Conservation (phyloP, 345 rosid genomes). For the Citrus glauca region DNA sequence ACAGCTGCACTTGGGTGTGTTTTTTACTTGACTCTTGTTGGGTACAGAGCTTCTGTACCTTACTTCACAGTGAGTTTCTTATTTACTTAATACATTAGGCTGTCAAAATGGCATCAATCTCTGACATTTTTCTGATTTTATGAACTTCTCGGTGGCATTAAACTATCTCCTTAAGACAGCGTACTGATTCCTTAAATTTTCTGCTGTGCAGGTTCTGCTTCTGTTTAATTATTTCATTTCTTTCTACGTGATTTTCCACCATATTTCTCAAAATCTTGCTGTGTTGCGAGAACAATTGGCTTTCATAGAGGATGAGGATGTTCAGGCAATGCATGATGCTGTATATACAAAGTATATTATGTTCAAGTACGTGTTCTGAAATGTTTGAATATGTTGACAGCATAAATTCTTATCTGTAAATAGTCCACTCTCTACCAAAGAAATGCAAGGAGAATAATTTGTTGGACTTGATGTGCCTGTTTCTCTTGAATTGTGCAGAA, state of each 20-base stretch:
- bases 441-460: not conserved
- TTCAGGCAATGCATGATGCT: slow-evolving; percentile 79
- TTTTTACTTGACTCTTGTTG: slow-evolving; percentile 84
- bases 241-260: slow-evolving; percentile 79
- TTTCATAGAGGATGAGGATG: slow-evolving; percentile 78
- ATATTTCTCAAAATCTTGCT: slow-evolving; percentile 67
- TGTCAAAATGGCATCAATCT: not conserved
- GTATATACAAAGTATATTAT: slow-evolving; percentile 69
- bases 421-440: not conserved
- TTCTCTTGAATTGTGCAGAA: slow-evolving; percentile 42
- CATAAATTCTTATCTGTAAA: not conserved
- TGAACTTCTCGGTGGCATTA: not conserved
- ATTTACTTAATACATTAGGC: not conserved
- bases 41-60: slow-evolving; percentile 92
- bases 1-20: slow-evolving; percentile 82
- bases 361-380: slow-evolving; percentile 64
- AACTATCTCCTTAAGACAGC: not conserved
- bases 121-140: slow-evolving; percentile 1
- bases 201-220: slow-evolving; percentile 59
- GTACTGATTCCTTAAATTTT: slow-evolving; percentile 6
- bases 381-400: not conserved
- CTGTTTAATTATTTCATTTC: slow-evolving; percentile 76
- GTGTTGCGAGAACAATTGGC: slow-evolving; percentile 64
- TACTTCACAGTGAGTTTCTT: slow-evolving; percentile 69
- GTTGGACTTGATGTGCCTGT: not conserved